A percentile compares a stretch with the other conserved stretches of the same genome.
Evolutionary conservation across 208 protist genomes (phyloP).

Genomic region (Crithidia mellificae): DNA sequence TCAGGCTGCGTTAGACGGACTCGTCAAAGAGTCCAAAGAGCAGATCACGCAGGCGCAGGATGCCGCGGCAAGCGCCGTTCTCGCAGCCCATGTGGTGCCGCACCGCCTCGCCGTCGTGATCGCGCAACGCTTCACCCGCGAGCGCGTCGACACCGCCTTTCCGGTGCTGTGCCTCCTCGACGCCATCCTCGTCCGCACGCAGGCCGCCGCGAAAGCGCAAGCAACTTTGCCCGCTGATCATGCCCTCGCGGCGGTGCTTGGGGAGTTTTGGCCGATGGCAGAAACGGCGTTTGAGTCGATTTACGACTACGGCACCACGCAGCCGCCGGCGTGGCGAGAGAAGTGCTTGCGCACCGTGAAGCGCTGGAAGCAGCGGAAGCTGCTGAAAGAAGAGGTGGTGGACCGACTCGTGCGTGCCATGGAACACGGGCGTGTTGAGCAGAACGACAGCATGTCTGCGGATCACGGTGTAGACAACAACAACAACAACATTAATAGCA

Average conservation of each 20-base stretch:
- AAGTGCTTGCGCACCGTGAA: slow-evolving; percentile 55
- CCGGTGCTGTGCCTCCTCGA: slow-evolving; percentile 79
- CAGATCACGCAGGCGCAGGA: slow-evolving; percentile 49
- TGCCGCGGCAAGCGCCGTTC: slow-evolving; percentile 31
- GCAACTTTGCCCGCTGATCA: slow-evolving; percentile 22
- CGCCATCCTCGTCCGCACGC: slow-evolving; percentile 41
- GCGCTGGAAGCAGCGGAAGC: slow-evolving; percentile 58
- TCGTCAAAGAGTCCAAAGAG: slow-evolving; percentile 75
- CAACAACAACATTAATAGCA: too few relatives aligned
- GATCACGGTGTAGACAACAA: too few relatives aligned
- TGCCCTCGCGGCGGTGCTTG: slow-evolving; percentile 40
- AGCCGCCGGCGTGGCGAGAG: slow-evolving; percentile 43
- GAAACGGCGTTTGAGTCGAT: slow-evolving; percentile 32
- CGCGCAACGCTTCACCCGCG: slow-evolving; percentile 62
- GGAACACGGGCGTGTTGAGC: too few relatives aligned
- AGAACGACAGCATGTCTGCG: too few relatives aligned
- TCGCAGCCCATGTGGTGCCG: slow-evolving; percentile 37
- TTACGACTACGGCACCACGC: slow-evolving; percentile 27
- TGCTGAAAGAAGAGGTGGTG: slow-evolving; percentile 29
- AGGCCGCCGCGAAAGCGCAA: slow-evolving; percentile 3
- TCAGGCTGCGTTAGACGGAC: slow-evolving; percentile 41
- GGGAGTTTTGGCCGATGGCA: slow-evolving; percentile 57
- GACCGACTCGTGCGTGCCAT: slow-evolving; percentile 38
- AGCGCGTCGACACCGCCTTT: slow-evolving; percentile 50
- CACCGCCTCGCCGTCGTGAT: slow-evolving; percentile 59